Conservation (phyloP, 163 green algal species). For the Picocystis sp. region DNA sequence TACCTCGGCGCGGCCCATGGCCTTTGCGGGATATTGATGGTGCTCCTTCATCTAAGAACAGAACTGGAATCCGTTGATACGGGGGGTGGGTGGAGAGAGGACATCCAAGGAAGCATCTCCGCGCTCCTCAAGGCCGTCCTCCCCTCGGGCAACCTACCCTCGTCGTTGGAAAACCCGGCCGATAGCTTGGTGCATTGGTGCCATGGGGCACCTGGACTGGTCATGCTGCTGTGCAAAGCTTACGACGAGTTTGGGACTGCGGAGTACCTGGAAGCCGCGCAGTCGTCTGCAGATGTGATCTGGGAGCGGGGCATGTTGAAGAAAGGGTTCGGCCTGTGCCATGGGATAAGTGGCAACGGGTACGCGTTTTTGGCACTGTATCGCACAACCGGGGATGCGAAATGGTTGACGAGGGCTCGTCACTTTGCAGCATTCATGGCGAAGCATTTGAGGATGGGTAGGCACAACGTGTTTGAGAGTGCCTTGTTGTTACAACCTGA, state of each 20-base stretch:
- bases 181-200: slow-evolving; percentile 50
- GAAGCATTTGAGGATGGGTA: too few species aligned
- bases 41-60: slow-evolving; percentile 24
- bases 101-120: too few species aligned
- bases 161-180: slow-evolving; percentile 13
- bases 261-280: slow-evolving; percentile 19
- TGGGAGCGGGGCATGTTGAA: slow-evolving; percentile 45
- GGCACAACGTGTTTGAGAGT: too few species aligned
- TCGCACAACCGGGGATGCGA: slow-evolving; percentile 9
- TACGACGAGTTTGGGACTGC: slow-evolving; percentile 9
- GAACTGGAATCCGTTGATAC: slow-evolving; percentile 7
- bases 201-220: slow-evolving; percentile 39
- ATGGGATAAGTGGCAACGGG: slow-evolving; percentile 45
- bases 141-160: slow-evolving; percentile 21
- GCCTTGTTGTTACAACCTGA: slow-evolving; percentile 14
- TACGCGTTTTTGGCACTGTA: slow-evolving; percentile 41
- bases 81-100: too few species aligned
- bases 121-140: too few species aligned
- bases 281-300: slow-evolving; percentile 24
- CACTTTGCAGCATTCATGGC: too few species aligned
- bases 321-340: slow-evolving; percentile 44
- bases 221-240: slow-evolving; percentile 35
- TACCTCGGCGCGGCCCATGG: slow-evolving; percentile 22
- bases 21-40: slow-evolving; percentile 35
- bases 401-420: neutral